Conservation (phyloP, 495 filamentous ascomycete species). For the Penicillium bialowiezense region DNA sequence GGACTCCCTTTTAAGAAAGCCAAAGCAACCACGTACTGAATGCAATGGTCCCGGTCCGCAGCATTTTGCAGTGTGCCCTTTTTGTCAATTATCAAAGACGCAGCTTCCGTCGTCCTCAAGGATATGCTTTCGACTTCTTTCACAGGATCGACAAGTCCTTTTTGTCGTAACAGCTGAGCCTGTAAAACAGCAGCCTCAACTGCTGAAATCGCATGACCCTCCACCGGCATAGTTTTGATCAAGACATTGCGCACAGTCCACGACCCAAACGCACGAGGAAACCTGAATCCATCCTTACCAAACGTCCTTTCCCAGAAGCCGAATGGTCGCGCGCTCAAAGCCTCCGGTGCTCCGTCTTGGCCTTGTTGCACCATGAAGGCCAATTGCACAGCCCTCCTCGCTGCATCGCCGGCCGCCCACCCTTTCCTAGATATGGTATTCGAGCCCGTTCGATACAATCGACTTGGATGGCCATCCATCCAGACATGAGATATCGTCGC, state of each 20-base stretch:
- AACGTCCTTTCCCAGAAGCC: constrained; percentile 37
- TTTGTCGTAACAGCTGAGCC: constrained; percentile 4
- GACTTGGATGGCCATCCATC: constrained; percentile 37
- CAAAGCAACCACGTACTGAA: constrained; percentile 42
- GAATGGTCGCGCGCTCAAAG: constrained; percentile 32
- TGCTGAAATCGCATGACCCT: constrained; percentile 38
- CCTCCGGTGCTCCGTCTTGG: constrained; percentile 34
- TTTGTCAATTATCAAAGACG: constrained; percentile 42
- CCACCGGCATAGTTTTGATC: constrained; percentile 38
- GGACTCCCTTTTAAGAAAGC: constrained; percentile 33
- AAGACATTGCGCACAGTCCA: constrained; percentile 37
- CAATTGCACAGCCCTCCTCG: constrained; percentile 44
- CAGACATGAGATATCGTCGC: constrained; percentile 39
- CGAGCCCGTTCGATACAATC: constrained; percentile 28
- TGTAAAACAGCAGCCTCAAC: constrained; percentile 35
- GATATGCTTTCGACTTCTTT: constrained; percentile 26
- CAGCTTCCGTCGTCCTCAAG: constrained; percentile 34
- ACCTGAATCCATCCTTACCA: constrained; percentile 21
- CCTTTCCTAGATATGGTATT: constrained; percentile 45
- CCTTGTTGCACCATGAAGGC: constrained; percentile 26
- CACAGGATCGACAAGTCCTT: constrained; percentile 6
- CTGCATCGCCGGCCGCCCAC: constrained; percentile 47
- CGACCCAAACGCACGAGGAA: constrained; percentile 28
- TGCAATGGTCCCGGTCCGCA: constrained; percentile 48
- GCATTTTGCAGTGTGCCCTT: constrained; percentile 32